Base-by-base conservation (phyloP, 257 asterid species). In the Ajuga chamaepitys region DNA sequence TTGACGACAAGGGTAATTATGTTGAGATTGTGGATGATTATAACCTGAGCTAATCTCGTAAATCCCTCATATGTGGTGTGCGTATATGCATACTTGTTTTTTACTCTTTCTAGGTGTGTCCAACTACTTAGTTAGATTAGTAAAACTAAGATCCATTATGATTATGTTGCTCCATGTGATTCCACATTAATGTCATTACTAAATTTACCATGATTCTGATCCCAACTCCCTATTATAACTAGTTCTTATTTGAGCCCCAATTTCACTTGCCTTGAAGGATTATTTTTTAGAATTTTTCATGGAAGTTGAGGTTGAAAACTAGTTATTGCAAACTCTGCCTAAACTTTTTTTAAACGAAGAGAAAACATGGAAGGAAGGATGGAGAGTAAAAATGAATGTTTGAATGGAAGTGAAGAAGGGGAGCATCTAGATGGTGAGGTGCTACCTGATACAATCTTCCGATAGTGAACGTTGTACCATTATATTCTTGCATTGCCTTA, bases 391-490 rank as follows among this genome's bases (percentile, higher is more conserved):
- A 40, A 68, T 50, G 14, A 38, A 68, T 48, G 50, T 40, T 26
- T 54, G 41, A 34, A 56, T 62, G 93, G 96, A 88, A 88, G 96
- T 44, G 70, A 78, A 88, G 91, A 86, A 80, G 91, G 89, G 92
- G 79, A 82, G 72, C 91, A 78, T 88, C 83, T 73, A 63, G 40
- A 65, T 74, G 82, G 53, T 82, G 72, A 75, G 88, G 75, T 86
- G 90, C 67, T 86, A 42, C 79, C 85, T 50, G 93, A 86, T 88
- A 80, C 75, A 75, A 81, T 70, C 95, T 90, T 90, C 97, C 96
- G 79, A 86, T 67, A 86, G 52, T 50, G 62, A 82, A 68, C 71
- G 82, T 82, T 73, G 30, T 68, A 53, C 62, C 51, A 48, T 67
- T 58, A 47, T 67, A 58, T 68, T 62, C 78, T 71, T 80, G 80